phyloP scores from a whole-genome alignment of 2,329 filamentous ascomycete species.

The Apiospora aurea region DNA sequence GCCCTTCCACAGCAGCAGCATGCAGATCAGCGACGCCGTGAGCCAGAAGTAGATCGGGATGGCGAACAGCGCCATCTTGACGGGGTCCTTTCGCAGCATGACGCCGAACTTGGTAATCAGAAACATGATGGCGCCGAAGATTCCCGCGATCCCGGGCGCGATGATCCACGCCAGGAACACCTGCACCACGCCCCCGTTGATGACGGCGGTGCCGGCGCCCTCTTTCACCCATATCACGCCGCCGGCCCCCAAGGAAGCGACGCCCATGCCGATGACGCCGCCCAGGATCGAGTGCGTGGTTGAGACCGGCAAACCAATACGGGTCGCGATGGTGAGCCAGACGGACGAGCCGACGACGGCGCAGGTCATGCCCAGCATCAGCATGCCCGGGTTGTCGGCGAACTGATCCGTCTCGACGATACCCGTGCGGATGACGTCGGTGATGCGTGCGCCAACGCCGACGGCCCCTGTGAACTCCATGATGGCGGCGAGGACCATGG shows the following conservation, averaged over 20 bases:
- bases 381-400: slow-evolving; percentile 53
- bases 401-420: slow-evolving; percentile 60
- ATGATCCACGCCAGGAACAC: slow-evolving; percentile 69
- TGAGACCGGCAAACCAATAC: slow-evolving; percentile 63
- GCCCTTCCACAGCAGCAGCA: slow-evolving; percentile 68
- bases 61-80: slow-evolving; percentile 57
- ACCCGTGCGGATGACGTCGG: slow-evolving; percentile 67
- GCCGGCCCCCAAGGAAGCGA: slow-evolving; percentile 58
- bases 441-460: slow-evolving; percentile 65
- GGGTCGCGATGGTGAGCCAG: slow-evolving; percentile 65
- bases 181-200: slow-evolving; percentile 61
- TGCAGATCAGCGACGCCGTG: slow-evolving; percentile 60
- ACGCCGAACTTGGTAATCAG: slow-evolving; percentile 63
- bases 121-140: slow-evolving; percentile 63
- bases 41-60: slow-evolving; percentile 65
- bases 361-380: slow-evolving; percentile 67
- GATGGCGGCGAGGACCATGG: slow-evolving; percentile 62
- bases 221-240: slow-evolving; percentile 63
- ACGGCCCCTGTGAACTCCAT: slow-evolving; percentile 70
- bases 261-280: slow-evolving; percentile 65
- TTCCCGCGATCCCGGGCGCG: slow-evolving; percentile 61
- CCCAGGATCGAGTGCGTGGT: slow-evolving; percentile 69
- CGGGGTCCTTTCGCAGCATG: slow-evolving; percentile 59
- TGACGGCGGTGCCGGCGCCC: slow-evolving; percentile 40
- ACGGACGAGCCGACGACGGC: slow-evolving; percentile 59